Base-by-base conservation (phyloP, 2,329 filamentous ascomycete genomes). In the Proliferodiscus dingleyae region DNA sequence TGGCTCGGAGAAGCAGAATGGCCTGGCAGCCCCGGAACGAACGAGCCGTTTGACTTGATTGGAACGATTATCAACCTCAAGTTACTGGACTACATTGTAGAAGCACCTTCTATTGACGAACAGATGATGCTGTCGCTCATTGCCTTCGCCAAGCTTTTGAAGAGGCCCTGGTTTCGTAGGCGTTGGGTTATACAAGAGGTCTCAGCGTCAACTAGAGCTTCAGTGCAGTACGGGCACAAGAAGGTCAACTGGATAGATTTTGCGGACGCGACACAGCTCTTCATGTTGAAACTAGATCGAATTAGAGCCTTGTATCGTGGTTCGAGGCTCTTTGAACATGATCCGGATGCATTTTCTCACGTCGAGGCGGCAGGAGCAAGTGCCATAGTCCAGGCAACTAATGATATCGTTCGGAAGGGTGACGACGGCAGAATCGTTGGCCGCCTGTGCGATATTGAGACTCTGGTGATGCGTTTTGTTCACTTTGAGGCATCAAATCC, bases 181-280 rank as follows among this genome's bases (percentile, higher is more conserved):
- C 24, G 24, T 11, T 26, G 37, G 37, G 8, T 38, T 11, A 41
- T 26, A 10, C 13, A 26, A 26, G 24, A 26, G 11, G 6, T 26
- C 24, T 5, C 24, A 5, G 6, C 11, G 5, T 5, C 24, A 6
- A 5, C 6, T 5, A 26, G 11, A 26, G 24, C 24, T 11, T 6
- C 24, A 26, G 24, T 26, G 24, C 6, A 6, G 11, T 85, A 26
- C n/a, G 37, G 32, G 13, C 28, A 44, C 3, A 7, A 37, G n/a
- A 10, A 37, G 4, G 29, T 44, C 15, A 4, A 5, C 3, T 61
- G 55, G 56, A n/a, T 30, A 13, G 52, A 58, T 5, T 57, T 60
- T 26, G 28, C 40, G 3, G 55, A 57, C 22, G 56, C 56, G 9
- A 45, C 58, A 7, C 33, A 32, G 2, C 33, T 58, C 5, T 57